These are phyloP conservation scores for Nigrospora osmanthi DNA, from an alignment of 2,329 filamentous ascomycete species.

Conservation along the genomic window DNA sequence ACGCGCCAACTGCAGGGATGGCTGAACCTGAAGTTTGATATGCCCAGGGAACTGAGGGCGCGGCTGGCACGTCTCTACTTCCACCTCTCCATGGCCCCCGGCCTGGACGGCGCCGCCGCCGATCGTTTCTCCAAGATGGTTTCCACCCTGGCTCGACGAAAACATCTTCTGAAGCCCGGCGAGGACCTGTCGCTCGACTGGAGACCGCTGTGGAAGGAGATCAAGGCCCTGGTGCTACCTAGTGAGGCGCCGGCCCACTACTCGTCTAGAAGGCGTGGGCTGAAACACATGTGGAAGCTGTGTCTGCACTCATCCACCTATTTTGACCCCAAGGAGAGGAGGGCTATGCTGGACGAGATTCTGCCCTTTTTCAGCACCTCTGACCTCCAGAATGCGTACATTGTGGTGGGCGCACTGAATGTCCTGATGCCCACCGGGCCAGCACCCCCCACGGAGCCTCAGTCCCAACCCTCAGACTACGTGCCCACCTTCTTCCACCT, in stretches of 20 bases:
- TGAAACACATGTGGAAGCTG: constrained; percentile 72
- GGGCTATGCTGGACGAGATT: constrained; percentile 72
- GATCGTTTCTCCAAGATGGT: constrained; percentile 98
- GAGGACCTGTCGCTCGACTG: constrained; percentile 90
- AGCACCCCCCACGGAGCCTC: constrained; percentile 59
- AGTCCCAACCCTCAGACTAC: constrained; percentile 82
- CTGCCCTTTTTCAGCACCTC: constrained; percentile 88
- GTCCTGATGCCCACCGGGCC: constrained; percentile 80
- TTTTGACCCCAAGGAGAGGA: constrained; percentile 82
- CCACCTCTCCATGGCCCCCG: constrained; percentile 83
- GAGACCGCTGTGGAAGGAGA: constrained; percentile 84
- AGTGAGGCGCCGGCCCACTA: constrained; percentile 67
- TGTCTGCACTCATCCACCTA: constrained; percentile 86
- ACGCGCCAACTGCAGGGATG: constrained; percentile 92
- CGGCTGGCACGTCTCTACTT: constrained; percentile 89
- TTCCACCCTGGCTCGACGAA: constrained; percentile 84
- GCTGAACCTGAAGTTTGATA: constrained; percentile 96
- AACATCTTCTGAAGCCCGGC: constrained; percentile 86
- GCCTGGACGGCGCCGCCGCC: constrained; percentile 70
- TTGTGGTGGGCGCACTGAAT: constrained; percentile 83
- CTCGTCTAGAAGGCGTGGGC: constrained; percentile 42
- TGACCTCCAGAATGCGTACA: constrained; percentile 84
- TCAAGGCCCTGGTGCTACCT: constrained; percentile 85
- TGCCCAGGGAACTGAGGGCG: constrained; percentile 74
- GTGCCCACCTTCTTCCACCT: constrained; percentile 93